A percentile compares a stretch with the other conserved stretches of the same genome.
Conservation (phyloP, 2,329 filamentous ascomycete genomes). For the Fusarium napiforme region DNA sequence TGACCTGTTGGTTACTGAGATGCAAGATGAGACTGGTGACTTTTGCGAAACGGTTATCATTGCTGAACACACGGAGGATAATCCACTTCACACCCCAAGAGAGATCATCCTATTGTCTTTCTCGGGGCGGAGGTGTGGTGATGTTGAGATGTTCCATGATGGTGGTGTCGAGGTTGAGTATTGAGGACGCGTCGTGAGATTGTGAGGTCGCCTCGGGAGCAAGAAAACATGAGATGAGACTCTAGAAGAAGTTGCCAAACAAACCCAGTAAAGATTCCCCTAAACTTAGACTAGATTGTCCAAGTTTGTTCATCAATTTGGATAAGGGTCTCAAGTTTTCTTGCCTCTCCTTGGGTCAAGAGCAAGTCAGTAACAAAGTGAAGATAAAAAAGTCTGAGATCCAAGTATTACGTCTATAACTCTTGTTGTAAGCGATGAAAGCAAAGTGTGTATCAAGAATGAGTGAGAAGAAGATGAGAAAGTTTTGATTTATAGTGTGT, state of each 20-base stretch:
- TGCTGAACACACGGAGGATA: conserved; percentile 39
- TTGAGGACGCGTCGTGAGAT: background rate
- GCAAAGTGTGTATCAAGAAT: background rate
- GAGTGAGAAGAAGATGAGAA: background rate
- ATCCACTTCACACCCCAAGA: conserved; percentile 42
- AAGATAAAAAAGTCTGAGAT: background rate
- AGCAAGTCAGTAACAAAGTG: background rate
- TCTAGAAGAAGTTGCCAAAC: no score
- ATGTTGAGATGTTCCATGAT: background rate
- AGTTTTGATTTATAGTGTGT: background rate
- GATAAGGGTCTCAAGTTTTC: no score
- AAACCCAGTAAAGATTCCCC: no score
- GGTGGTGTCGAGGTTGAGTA: background rate
- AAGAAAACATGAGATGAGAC: no score
- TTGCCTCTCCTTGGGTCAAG: no score
- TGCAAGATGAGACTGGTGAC: conserved; percentile 27
- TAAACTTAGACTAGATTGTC: no score
- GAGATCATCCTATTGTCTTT: conserved; percentile 39
- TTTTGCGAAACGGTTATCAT: conserved; percentile 35
- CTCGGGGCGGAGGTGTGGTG: background rate
- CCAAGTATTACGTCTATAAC: background rate
- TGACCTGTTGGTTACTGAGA: conserved; percentile 36
- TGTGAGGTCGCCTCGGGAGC: no score
- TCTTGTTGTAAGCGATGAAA: background rate
- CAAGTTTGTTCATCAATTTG: no score